Evolutionary conservation across 2,329 filamentous ascomycete genomes (phyloP), one percentile per base, ranked within the genome.

Genomic region (Fonsecaea pedrosoi): DNA sequence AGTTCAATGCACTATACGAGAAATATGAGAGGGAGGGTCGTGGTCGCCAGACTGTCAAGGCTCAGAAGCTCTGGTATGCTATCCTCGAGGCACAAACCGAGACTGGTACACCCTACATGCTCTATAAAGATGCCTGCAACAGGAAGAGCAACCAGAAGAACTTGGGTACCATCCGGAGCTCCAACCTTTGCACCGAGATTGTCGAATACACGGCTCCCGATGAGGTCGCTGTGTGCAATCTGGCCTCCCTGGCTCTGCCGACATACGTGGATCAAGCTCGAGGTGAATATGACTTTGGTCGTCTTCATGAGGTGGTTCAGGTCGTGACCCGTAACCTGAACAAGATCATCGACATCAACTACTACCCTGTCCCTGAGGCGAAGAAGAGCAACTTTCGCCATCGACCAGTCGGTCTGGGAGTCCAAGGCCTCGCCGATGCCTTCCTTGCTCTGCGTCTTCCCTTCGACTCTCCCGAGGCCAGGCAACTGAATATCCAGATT

Each of bases 81-180:
- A 97, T 99, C 72, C 87, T 99, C 56, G 95, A 99, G 83, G 92
- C 95, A 58, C 95, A 99, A 84, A 98, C 94, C 38, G 95, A 99
- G 88, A 99, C 95, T 54, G 95, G 95, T 74, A 98, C 96, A 82
- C 95, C 95, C 57, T 99, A 97, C 83, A 99, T 99, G 92, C 89
- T 98, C 68, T 99, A 99, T 89, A 99, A 99, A 86, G 95, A 99
- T 82, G 87, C 90, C 76, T 94, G 91, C 88, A 99, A 99, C 88
- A 89, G 89, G 80, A 99, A 99, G 90, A 97, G 94, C 86, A 99
- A 99, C 87, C 95, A 99, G 85, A 98, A 99, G 90, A 99, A 99
- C 82, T 86, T 99, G 37, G 95, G 95, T 72, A 97, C 94, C 70
- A 99, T 99, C 75, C 93, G 93, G 81, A 97, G 92, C 86, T 99